Base-by-base conservation (phyloP, 164 flowering plant genomes). In the Stephania cephalantha region DNA sequence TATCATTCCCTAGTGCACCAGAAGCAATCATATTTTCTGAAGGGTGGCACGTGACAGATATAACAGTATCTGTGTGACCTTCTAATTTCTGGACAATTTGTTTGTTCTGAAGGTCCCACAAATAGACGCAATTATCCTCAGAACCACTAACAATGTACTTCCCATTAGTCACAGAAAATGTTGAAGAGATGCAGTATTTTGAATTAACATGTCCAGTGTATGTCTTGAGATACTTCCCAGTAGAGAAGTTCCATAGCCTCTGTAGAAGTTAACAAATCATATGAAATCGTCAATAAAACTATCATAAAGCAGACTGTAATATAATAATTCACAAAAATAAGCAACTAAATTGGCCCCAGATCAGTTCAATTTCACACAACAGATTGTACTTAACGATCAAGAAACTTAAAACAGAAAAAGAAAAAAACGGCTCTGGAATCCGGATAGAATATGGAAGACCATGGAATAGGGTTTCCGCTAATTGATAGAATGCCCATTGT, bases 41-140 rank as follows among this genome's bases (percentile, higher is more conserved):
- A 6, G 98, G 97, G 78, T 95, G 97, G 78, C 95, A 93, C 10
- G 97, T 79, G 10, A 95, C 97, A 45, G 97, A 85, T 50, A 93
- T 82, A 35, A 91, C 97, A 6, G 90, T 79, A 72, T 91, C 97
- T 0, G 90, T 79, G 71, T 93, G 99, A 42, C 99, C 97, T 87
- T 95, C 98, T 81, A 95, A 75, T 78, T 88, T 95, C 82, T 95
- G 99, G 65, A 93, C 88, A 45, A 91, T 68, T 80, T 90, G 86
- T 79, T 94, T 82, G n/a, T 86, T 81, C 81, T 93, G 97, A 46
- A 95, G 91, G 30, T 95, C 98, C 99, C 98, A 95, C 76, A 95
- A 68, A 83, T 91, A 93, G 50, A 93, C 86, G 70, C 85, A 83
- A 63, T 88, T 85, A 80, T 95, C 99, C 81, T 95, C 99, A 0